Evolutionary conservation across 208 protist genomes (phyloP).

Genomic region (Leishmania arabica): DNA sequence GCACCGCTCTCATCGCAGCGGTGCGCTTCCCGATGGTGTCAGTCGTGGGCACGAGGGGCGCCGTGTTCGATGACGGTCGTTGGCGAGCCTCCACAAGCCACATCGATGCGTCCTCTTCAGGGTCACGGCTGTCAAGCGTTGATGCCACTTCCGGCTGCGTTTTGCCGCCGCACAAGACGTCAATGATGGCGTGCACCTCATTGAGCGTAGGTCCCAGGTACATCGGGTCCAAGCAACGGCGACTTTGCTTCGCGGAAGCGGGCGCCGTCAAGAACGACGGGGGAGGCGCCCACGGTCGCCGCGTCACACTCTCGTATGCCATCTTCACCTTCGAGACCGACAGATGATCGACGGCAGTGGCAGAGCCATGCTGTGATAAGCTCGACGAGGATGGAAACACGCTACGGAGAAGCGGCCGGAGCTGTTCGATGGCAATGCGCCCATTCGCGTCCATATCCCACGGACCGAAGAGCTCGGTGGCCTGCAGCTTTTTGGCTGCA

Average conservation of each 20-base stretch:
- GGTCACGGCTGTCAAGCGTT: neutral
- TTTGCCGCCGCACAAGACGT: slow-evolving; percentile 9
- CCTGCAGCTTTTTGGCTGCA: slow-evolving; percentile 63
- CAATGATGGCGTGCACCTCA: slow-evolving; percentile 50
- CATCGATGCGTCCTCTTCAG: neutral
- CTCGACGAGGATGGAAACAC: slow-evolving; percentile 38
- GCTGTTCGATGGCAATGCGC: slow-evolving; percentile 38
- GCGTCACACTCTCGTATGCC: slow-evolving; percentile 31
- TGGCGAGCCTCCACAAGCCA: neutral
- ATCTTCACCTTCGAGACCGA: slow-evolving; percentile 9
- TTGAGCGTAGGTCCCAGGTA: slow-evolving; percentile 29
- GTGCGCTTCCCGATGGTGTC: neutral
- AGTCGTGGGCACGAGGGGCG: too few species aligned
- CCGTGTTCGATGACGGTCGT: neutral
- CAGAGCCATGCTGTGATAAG: neutral
- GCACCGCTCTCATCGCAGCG: neutral
- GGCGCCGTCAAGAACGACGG: neutral
- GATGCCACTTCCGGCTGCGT: neutral
- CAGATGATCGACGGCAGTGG: slow-evolving; percentile 2
- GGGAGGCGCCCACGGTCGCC: slow-evolving; percentile 14
- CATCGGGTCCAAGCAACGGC: neutral
- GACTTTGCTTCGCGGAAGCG: neutral
- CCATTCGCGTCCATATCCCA: slow-evolving; percentile 61
- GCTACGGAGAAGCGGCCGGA: slow-evolving; percentile 52
- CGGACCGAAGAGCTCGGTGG: slow-evolving; percentile 54